Percentiles rank a stretch among this genome's conserved stretches.
Conservation (phyloP, 148 eudicot genomes). For the Pharnaceum exiguum region DNA sequence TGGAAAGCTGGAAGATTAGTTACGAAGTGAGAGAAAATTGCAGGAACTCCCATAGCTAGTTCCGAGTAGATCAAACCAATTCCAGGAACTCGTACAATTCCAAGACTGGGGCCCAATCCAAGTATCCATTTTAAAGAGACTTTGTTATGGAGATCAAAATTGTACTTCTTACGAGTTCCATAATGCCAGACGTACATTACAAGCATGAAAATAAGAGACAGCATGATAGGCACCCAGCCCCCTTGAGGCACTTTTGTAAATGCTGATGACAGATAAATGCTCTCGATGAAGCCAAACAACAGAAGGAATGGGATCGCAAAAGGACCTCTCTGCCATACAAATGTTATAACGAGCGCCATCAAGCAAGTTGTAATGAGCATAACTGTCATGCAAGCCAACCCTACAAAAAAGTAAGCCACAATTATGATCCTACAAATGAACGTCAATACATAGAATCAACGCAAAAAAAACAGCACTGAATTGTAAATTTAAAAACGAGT, state of each 20-base stretch:
- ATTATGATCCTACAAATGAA: conserved; percentile 4
- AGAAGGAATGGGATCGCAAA: conserved; percentile 60
- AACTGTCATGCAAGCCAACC: conserved; percentile 84
- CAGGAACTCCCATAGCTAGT: conserved; percentile 86
- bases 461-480: neutral
- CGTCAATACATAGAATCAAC: neutral
- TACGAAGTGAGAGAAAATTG: conserved; percentile 92
- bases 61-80: conserved; percentile 90
- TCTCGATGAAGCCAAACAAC: conserved; percentile 68
- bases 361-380: conserved; percentile 89
- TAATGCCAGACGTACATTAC: conserved; percentile 89
- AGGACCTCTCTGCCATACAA: conserved; percentile 62
- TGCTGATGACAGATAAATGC: conserved; percentile 65
- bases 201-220: conserved; percentile 57
- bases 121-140: conserved; percentile 91
- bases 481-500: no score
- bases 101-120: conserved; percentile 93
- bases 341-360: conserved; percentile 65
- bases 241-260: conserved; percentile 81
- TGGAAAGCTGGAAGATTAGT: conserved; percentile 96
- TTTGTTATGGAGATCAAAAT: conserved; percentile 86
- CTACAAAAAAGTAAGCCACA: conserved; percentile 34
- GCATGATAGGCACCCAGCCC: conserved; percentile 88
- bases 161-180: conserved; percentile 87
- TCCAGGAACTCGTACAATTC: conserved; percentile 94